Evolutionary conservation across 2,329 filamentous ascomycete genomes (phyloP), one percentile per base, ranked within the genome.

Genomic region (Sarocladiaceae sp.): DNA sequence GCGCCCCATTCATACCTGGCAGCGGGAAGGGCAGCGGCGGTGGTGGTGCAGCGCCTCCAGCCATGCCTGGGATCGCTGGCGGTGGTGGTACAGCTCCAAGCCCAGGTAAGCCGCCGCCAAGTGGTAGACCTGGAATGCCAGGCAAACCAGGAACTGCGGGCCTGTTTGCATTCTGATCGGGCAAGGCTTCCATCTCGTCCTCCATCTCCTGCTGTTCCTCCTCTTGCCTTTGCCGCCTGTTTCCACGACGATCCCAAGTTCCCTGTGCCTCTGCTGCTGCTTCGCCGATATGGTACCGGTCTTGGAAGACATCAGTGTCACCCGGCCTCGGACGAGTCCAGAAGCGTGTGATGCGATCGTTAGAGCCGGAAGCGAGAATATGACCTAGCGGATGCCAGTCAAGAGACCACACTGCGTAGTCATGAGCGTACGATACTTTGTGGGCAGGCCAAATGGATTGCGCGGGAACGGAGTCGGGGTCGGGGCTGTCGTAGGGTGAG

Each of bases 361-460:
- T 97, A 10, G 90, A 95, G 11, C 93, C 93, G 2, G 91, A 95
- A 1, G 90, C 90, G 6, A 98, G 77, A 50, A 98, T 91, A 59
- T 98, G 93, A 21, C 93, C 93, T 0, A 97, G 74, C 1, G 93
- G 93, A 60, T 98, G 93, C 90, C 93, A 98, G 68, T 96, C 90
- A 41, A 98, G 76, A 15, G 90, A 95, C 93, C 93, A 98, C 51
- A 98, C 93, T 15, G 89, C 88, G 60, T 90, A 94, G 54, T 95
- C 87, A 62, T 98, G 93, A 1, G 93, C 93, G 58, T 83, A 91
- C 6, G 85, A 80, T 24, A 96, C 68, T 56, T 82, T 85, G 68
- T 97, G 91, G 3, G 89, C 88, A 2, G 93, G 93, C 60, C 88
- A 88, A 49, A 98, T 87, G n/a, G 88, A 85, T 63, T 96, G 91